Evolutionary conservation across 768 basidiomycete species (phyloP).

Genomic region (Sarcomyxa edulis): DNA sequence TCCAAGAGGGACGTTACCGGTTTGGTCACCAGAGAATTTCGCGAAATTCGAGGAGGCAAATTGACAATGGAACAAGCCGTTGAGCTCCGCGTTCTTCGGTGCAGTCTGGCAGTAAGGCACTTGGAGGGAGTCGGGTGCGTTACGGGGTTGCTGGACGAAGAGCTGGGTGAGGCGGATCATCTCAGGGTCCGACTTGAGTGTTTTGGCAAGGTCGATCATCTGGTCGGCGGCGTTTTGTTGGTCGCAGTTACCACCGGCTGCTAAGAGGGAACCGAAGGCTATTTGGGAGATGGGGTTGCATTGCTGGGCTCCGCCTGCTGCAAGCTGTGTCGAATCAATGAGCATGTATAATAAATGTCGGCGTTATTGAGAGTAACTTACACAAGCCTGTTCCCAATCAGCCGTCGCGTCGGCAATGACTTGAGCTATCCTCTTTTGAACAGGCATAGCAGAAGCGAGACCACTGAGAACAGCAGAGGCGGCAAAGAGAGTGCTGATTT

Average conservation of each 20-base stretch:
- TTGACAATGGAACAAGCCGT: slow-evolving; percentile 51
- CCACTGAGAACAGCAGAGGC: slow-evolving; percentile 19
- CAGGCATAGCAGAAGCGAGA: slow-evolving; percentile 25
- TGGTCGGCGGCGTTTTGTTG: slow-evolving; percentile 44
- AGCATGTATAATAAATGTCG: not conserved
- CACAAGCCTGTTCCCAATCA: slow-evolving; percentile 49
- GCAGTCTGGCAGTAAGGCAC: slow-evolving; percentile 46
- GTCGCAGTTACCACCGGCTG: slow-evolving; percentile 34
- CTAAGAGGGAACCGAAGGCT: slow-evolving; percentile 42
- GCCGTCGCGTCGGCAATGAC: slow-evolving; percentile 39
- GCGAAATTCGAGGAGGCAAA: slow-evolving; percentile 36
- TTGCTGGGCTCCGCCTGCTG: slow-evolving; percentile 38
- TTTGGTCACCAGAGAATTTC: slow-evolving; percentile 33
- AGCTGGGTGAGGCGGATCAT: slow-evolving; percentile 42
- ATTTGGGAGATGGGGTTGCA: slow-evolving; percentile 42
- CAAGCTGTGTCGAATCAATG: slow-evolving; percentile 16
- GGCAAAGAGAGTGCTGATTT: slow-evolving; percentile 27
- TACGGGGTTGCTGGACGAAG: slow-evolving; percentile 47
- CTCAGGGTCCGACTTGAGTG: slow-evolving; percentile 32
- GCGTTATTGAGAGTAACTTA: slow-evolving; percentile 20
- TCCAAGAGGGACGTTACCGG: slow-evolving; percentile 44
- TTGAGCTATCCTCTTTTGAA: slow-evolving; percentile 46
- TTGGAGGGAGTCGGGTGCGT: slow-evolving; percentile 40
- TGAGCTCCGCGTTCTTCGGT: slow-evolving; percentile 41
- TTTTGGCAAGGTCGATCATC: slow-evolving; percentile 45